Conservation (phyloP, 1,284 basidiomycete species). For the Trametes versicolor region DNA sequence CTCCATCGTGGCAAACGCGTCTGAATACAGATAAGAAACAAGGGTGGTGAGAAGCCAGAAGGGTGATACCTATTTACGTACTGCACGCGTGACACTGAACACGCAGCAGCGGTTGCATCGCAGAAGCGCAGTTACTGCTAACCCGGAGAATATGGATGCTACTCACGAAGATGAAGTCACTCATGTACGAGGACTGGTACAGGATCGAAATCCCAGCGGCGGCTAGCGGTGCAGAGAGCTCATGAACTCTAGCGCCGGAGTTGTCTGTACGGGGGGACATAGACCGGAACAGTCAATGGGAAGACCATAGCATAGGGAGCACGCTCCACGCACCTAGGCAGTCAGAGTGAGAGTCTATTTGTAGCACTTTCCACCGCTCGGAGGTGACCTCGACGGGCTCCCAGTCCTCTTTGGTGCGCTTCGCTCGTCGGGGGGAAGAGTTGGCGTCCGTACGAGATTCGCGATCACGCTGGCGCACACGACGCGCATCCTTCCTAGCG, state of each 20-base stretch:
- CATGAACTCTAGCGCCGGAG: slow-evolving; percentile 78
- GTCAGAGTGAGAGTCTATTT: slow-evolving; percentile 79
- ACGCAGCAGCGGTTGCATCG: background rate
- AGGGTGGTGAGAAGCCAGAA: slow-evolving; percentile 11
- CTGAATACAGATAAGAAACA: slow-evolving; percentile 14
- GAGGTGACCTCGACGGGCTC: slow-evolving; percentile 74
- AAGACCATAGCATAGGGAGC: slow-evolving; percentile 7
- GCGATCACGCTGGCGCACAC: slow-evolving; percentile 38
- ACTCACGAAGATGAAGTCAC: slow-evolving; percentile 84
- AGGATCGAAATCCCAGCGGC: slow-evolving; percentile 85
- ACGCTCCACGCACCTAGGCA: slow-evolving; percentile 58
- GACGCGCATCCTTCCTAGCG: slow-evolving; percentile 65
- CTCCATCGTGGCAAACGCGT: background rate
- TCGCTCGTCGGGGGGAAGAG: slow-evolving; percentile 22
- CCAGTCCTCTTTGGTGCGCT: slow-evolving; percentile 31
- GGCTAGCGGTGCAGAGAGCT: slow-evolving; percentile 82
- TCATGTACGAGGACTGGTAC: slow-evolving; percentile 87
- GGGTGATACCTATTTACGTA: slow-evolving; percentile 12
- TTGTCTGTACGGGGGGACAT: slow-evolving; percentile 55
- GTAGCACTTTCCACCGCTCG: slow-evolving; percentile 79
- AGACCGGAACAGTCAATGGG: background rate
- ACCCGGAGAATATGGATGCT: background rate
- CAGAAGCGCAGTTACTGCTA: background rate
- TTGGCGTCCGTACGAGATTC: slow-evolving; percentile 13
- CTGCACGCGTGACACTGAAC: background rate